Percentiles rank a stretch among this genome's conserved stretches.
These are phyloP conservation scores for Penicillium diatomitis DNA, from an alignment of 495 filamentous ascomycete species.

Conservation along the genomic window DNA sequence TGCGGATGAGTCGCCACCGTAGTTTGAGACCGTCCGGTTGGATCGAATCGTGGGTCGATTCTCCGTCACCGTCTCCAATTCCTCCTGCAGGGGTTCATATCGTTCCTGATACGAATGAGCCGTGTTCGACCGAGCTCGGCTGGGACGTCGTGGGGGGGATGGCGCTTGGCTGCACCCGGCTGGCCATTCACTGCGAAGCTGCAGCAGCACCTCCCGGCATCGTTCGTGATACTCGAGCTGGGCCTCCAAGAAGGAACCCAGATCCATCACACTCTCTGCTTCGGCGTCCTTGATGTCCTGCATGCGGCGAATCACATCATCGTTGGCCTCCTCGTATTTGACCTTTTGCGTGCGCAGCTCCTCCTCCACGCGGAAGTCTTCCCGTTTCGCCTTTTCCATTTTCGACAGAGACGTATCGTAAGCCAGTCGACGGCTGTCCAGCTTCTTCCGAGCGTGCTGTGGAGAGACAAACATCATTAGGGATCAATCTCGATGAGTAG, in stretches of 20 bases:
- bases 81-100: constrained; percentile 50
- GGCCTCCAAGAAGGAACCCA: constrained; percentile 76
- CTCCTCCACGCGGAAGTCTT: constrained; percentile 89
- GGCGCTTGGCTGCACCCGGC: constrained; percentile 28
- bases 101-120: constrained; percentile 53
- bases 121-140: constrained; percentile 51
- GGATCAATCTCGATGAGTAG: background rate
- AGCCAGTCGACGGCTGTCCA: constrained; percentile 80
- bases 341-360: constrained; percentile 85
- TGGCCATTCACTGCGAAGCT: constrained; percentile 62
- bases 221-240: constrained; percentile 88
- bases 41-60: constrained; percentile 56
- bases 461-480: background rate
- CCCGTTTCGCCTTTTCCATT: constrained; percentile 87
- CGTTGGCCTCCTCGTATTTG: constrained; percentile 93
- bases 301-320: constrained; percentile 91
- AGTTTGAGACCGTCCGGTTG: constrained; percentile 27
- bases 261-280: constrained; percentile 69
- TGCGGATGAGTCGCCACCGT: constrained; percentile 22
- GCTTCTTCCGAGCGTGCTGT: constrained; percentile 70
- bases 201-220: constrained; percentile 66
- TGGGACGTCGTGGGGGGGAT: constrained; percentile 27
- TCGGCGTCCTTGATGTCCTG: constrained; percentile 93
- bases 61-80: constrained; percentile 33
- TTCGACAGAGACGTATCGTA: constrained; percentile 88